Evolutionary conservation across 192 early-diverging fungal species (phyloP), one percentile per base, ranked within the genome.

Genomic region (Paraglomus brasilianum): DNA sequence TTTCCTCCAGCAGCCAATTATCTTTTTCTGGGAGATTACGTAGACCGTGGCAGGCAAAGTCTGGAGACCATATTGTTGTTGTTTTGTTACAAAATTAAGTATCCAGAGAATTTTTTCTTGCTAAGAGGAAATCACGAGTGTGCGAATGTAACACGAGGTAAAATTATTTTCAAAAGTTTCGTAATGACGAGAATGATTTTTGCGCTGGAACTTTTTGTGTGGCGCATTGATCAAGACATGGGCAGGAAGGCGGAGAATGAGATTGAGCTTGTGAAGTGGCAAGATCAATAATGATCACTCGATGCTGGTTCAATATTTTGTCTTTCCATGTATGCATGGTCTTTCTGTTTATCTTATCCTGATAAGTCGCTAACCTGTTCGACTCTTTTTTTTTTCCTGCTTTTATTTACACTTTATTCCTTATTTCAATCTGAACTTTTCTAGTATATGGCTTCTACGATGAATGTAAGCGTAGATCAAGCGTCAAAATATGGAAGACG

Each of bases 81-180:
- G 64, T 86, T 98, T 61, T 92, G 91, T 76, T 98, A 93, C 84
- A 98, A 98, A 80, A 90, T 98, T 77, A 96, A 98, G 76, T 95
- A 92, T 73, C 93, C 93, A 0, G 94, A 95, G 72, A 98, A 95
- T 81, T 98, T 98, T 77, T 98, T 98, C 73, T 71, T 98, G n/a
- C 71, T 98, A 58, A 88, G 96, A 50, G 96, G 96, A 52, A 98
- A 98, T 81, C 96, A 98, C 80, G 96, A 98, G 76, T 92, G 91
- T 72, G 93, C 93, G 19, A 92, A 88, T 73, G 91, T 97, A 48
- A 97, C 93, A 52, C 82, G 91, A 80, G 89, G 88, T 89, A 77
- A 65, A 62, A 64, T 69, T 21, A 41, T 47, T 21, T 30, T 30
- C 30, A 30, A 30, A 40, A 58, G 11, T 22, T 49, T 10, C 44